Base-by-base conservation (phyloP, 345 rosid genomes). In the Rhodamnia argentea region DNA sequence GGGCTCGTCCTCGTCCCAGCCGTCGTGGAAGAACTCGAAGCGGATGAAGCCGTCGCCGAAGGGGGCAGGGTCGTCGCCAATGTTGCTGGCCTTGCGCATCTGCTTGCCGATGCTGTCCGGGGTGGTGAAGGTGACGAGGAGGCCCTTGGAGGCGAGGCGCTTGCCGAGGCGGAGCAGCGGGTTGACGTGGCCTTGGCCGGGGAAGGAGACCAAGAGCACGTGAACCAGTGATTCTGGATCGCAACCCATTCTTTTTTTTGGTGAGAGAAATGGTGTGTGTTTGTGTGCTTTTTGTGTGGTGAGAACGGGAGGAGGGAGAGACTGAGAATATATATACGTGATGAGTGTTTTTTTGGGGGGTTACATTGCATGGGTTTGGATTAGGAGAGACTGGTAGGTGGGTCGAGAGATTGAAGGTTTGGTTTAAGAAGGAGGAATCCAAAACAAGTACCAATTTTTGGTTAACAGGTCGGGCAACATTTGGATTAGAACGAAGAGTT, bases 151-250 rank as follows among this genome's bases (percentile, higher is more conserved):
- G 29, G 99, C 96, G 24, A 96, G 90, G 76, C 90, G 93, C 90
- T 93, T 94, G 59, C 95, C 98, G 7, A 96, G 96, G 64, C 98
- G 88, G 23, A 96, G 95, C 44, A 95, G 92, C 13, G 99, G 98
- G 87, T 93, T 96, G 4, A 95, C 92, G 56, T 96, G 98, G 82
- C 98, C 99, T 87, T 96, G 98, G 23, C 92, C 99, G 1, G 95
- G 94, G 90, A 95, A 96, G 2, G 98, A 94, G 57, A 96, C 93
- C 3, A 96, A 91, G 85, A 96, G 84, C 12, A 96, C 92, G 87
- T 96, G 98, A 86, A 91, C 89, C 47, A 85, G 90, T 8, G 93
- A 83, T 64, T 89, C 44, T 70, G 78, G 24, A 18, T 70, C 85
- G 27, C 91, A 75, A 16, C 83, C 93, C 94, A 94, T 94, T 13